A percentile compares a stretch with the other conserved stretches of the same genome.
phyloP scores from a whole-genome alignment of 805 yeast species.

The Candida railenensis region DNA sequence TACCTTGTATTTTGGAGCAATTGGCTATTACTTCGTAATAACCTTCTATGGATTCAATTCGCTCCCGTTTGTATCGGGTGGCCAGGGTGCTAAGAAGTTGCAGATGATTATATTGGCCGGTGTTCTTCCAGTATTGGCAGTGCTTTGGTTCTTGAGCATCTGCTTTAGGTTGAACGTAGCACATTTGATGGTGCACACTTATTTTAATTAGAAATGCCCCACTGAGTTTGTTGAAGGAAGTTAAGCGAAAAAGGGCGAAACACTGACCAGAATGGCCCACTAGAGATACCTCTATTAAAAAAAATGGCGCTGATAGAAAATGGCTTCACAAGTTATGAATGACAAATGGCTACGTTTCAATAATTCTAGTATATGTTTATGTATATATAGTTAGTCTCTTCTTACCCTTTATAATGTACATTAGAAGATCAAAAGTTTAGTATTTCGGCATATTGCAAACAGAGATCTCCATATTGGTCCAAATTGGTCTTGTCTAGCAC shows the following conservation, averaged over 20 bases:
- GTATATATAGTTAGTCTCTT: no score
- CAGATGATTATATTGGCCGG: slow-evolving; percentile 61
- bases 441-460: slow-evolving; percentile 40
- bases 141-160: slow-evolving; percentile 58
- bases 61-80: slow-evolving; percentile 30
- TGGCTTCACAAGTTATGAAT: no score
- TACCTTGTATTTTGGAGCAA: slow-evolving; percentile 68
- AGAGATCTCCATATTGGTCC: slow-evolving; percentile 40
- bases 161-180: slow-evolving; percentile 74
- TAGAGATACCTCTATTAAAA: no score
- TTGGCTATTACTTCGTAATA: slow-evolving; percentile 72
- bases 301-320: no score
- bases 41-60: slow-evolving; percentile 82
- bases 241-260: no score
- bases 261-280: no score
- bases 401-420: not conserved
- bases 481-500: slow-evolving; percentile 23
- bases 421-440: slow-evolving; percentile 29
- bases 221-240: no score
- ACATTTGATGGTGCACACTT: slow-evolving; percentile 53
- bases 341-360: no score
- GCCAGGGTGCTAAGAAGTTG: slow-evolving; percentile 44
- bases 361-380: no score
- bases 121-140: slow-evolving; percentile 60
- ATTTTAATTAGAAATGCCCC: slow-evolving; percentile 41